Evolutionary conservation across 192 early-diverging fungal genomes (phyloP), one percentile per base, ranked within the genome.

Genomic region (Chytriomyces sp.): DNA sequence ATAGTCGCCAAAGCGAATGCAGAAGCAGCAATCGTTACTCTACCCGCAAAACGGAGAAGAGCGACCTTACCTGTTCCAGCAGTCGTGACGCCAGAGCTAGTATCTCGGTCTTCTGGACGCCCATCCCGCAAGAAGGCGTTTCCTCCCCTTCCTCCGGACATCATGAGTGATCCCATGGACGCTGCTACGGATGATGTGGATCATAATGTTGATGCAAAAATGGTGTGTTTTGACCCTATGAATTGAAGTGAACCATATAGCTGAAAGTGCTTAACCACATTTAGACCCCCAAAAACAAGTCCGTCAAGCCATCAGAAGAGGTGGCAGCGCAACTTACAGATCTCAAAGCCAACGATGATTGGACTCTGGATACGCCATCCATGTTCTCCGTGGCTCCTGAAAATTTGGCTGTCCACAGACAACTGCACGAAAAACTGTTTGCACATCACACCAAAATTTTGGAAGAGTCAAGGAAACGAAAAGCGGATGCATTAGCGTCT

Each of bases 401-500:
- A 62, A 73, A 63, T 48, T 45, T 44, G 35, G 10, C 57, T 9
- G 13, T 62, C 45, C 71, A 73, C 46, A 23, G 60, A 7, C 35
- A 62, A 48, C 16, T 73, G 35, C 71, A 62, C 53, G 61, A n/a
- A 9, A 62, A 62, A 63, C 43, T 73, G 18, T 16, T 8, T 23
- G 28, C 23, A n/a, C 46, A 73, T 3, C 46, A 28, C 59, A 8
- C 20, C 1, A 73, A 73, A 48, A 13, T 73, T 7, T 26, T 35
- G n/a, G 45, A 73, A 8, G 71, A 49, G n/a, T 46, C n/a, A 59
- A 69, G 35, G 23, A 53, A 16, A 11, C 16, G 66, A 5, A 67
- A 16, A 18, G 23, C 44, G 11, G 44, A 28, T 67, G 16, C 44
- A 13, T 20, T 64, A 0, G 23, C 11, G 11, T 13, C 23, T 64